These are phyloP conservation scores for Talaromyces stipitatus DNA, from an alignment of 495 filamentous ascomycete genomes.

Conservation along the genomic window DNA sequence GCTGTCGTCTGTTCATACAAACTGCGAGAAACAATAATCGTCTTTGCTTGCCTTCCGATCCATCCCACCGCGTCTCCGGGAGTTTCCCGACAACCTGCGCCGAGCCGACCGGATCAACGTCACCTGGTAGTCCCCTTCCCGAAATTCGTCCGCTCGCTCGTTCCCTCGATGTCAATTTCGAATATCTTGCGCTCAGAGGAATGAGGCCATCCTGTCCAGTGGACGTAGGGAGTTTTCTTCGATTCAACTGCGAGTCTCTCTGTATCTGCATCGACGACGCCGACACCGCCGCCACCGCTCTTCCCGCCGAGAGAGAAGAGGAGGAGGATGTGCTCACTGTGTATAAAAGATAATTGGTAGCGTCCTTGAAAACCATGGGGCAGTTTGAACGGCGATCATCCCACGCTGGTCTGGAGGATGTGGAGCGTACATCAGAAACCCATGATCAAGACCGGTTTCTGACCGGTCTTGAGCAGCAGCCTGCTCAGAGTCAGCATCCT, in stretches of 20 bases:
- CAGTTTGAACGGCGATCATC: conserved; percentile 23
- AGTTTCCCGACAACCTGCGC: not conserved
- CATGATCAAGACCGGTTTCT: conserved; percentile 2
- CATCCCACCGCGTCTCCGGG: not conserved
- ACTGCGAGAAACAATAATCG: not conserved
- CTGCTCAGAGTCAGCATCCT: conserved; percentile 13
- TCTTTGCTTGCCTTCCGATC: not conserved
- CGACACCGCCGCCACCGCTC: not conserved
- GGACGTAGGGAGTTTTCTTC: not conserved
- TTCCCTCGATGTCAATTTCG: not conserved
- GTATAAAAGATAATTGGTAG: conserved; percentile 1
- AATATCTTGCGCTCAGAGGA: not conserved
- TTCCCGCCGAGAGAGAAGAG: not conserved
- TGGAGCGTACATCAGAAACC: not conserved
- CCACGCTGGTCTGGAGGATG: conserved; percentile 9
- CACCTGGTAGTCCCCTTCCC: not conserved
- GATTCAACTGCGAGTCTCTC: not conserved
- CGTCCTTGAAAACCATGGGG: conserved; percentile 5
- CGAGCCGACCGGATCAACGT: conserved; percentile 2
- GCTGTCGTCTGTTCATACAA: not conserved
- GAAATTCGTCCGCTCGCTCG: conserved; percentile 1
- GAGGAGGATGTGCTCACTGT: not conserved
- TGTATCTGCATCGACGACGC: not conserved
- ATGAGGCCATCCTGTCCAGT: not conserved
- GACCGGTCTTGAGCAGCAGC: conserved; percentile 13